These are phyloP conservation scores for Plantago coronopus DNA, from an alignment of 305 asterid species.

Conservation along the genomic window DNA sequence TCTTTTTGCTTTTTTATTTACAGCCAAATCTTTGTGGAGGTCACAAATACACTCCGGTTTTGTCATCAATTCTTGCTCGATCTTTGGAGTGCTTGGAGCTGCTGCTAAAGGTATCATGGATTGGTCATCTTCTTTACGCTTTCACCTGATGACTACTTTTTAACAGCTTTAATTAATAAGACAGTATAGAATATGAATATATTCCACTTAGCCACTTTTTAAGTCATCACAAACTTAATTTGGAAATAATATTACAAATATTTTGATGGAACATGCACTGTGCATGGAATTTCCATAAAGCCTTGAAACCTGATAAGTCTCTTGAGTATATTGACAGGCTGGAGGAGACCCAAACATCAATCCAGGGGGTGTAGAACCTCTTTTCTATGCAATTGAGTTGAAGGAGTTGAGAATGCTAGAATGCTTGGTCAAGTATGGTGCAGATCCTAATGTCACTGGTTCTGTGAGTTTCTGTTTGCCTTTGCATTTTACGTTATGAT, in stretches of 20 bases:
- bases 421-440: constrained; percentile 4
- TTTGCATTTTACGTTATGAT: not conserved
- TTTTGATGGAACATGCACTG: not conserved
- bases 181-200: no score
- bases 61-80: not conserved
- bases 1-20: no score
- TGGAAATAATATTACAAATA: no score
- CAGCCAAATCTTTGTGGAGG: not conserved
- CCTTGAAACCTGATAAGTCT: not conserved
- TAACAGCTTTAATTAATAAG: no score
- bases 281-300: not conserved
- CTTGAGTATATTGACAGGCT: not conserved
- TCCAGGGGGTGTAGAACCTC: not conserved
- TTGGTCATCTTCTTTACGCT: not conserved
- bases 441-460: constrained; percentile 7
- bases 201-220: no score
- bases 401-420: not conserved
- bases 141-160: no score
- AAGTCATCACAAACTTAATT: no score
- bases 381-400: not conserved
- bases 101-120: constrained; percentile 16
- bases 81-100: not conserved
- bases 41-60: not conserved
- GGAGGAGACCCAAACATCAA: constrained; percentile 13
- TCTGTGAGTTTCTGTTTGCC: not conserved